phyloP scores from a whole-genome alignment of 768 basidiomycete genomes.

The Cantharellus anzutake region DNA sequence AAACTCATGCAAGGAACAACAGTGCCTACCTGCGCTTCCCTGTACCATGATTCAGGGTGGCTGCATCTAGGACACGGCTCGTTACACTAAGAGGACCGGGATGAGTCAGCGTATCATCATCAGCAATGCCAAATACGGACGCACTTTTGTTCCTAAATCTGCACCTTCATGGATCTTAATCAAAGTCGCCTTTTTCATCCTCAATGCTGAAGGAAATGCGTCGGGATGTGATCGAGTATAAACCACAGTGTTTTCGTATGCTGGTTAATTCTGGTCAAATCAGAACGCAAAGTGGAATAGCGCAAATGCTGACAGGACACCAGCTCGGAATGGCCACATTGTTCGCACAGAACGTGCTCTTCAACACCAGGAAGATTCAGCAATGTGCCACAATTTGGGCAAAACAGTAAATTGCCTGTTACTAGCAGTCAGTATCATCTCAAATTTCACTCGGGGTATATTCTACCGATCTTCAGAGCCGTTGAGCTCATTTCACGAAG shows the following conservation, averaged over 20 bases:
- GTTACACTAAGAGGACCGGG: constrained; percentile 36
- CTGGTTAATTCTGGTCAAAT: constrained; percentile 21
- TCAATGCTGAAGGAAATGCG: constrained; percentile 78
- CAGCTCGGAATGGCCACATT: constrained; percentile 74
- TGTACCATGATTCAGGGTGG: constrained; percentile 68
- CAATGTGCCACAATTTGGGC: constrained; percentile 81
- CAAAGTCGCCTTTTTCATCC: constrained; percentile 78
- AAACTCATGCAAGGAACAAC: not conserved
- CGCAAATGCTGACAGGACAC: constrained; percentile 44
- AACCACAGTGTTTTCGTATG: constrained; percentile 82
- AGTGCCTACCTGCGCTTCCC: constrained; percentile 59
- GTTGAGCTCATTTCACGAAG: not conserved
- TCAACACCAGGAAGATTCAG: constrained; percentile 70
- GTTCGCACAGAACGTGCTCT: constrained; percentile 62
- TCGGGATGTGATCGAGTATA: constrained; percentile 83
- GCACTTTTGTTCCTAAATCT: constrained; percentile 43
- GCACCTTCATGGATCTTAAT: constrained; percentile 58
- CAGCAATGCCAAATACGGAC: constrained; percentile 20
- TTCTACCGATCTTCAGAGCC: not conserved
- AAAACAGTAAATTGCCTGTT: constrained; percentile 81
- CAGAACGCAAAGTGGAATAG: not conserved
- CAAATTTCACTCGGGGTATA: not conserved
- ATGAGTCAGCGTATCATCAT: not conserved
- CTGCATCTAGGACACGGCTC: constrained; percentile 84
- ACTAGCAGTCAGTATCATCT: no score